Evolutionary conservation across 2,329 filamentous ascomycete genomes (phyloP), one percentile per base, ranked within the genome.

Genomic region (Didymella exigua): DNA sequence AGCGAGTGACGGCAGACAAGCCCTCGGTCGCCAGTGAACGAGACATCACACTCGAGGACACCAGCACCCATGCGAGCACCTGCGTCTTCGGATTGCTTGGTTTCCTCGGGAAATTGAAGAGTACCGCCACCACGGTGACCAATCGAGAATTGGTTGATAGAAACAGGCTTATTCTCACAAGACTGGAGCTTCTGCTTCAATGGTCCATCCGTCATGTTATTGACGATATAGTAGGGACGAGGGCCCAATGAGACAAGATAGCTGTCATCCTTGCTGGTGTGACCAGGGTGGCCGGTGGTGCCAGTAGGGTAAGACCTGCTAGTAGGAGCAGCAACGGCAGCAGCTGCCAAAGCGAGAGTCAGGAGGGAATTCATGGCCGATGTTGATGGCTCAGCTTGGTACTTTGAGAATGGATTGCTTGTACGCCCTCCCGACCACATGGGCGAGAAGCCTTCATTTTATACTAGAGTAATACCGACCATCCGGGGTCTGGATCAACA

Each of bases 1-100:
- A 87, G 83, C 41, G 81, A 82, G 75, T 89, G 86, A 42, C 86
- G 82, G 75, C 86, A 89, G 38, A 89, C 86, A n/a, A 89, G 82
- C 67, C 85, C 75, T 26, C 80, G 79, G 71, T 89, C 86, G 60
- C 78, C 81, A 54, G 86, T 89, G 75, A 89, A 89, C 30, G 83
- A 79, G 14, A 88, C 86, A 69, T 89, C 86, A 72, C 86, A 89
- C 74, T 89, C 86, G 46, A 87, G 80, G 37, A 88, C 79, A 36
- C 86, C 86, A 5, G 86, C 83, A 26, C 86, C 86, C 86, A 88
- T 88, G 18, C 86, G 79, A n/a, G 83, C 81, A 34, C 86, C 86
- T 0, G 86, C 86, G 46, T 84, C 71, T 65, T 83, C 80, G 5
- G 83, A 84, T 71, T 88, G 79, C 40, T 77, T 70, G 27, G 84